Evolutionary conservation across 2,329 filamentous ascomycete species (phyloP), one percentile per base, ranked within the genome.

Genomic region (Coniochaeta pulveracea): DNA sequence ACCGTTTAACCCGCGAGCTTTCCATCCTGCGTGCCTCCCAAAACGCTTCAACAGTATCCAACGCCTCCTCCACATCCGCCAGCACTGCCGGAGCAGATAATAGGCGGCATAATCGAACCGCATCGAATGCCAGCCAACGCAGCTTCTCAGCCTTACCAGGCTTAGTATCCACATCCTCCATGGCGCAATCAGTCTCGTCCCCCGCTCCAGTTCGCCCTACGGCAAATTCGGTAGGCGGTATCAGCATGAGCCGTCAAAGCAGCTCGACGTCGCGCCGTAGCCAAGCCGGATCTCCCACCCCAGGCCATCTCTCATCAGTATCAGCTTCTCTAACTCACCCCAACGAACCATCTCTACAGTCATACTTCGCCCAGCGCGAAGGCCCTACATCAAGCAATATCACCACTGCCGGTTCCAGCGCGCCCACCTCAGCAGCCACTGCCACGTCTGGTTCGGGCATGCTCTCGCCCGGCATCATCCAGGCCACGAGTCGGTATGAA

Each of bases 1-100:
- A 96, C 60, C 85, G 89, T 21, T 69, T 96, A 19, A 93, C 85
- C 1, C 81, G 89, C 37, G 89, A 96, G 54, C 75, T 96, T 22
- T 79, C 80, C 11, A 66, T 85, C 34, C 75, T 96, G n/a, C 82
- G 88, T 35, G 69, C 72, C 19, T 70, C 72, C 16, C 73, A 80
- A 37, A 80, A 80, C 47, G 73, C 74, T 6, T 80, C 75, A 0
- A 73, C 76, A 19, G 72, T 66, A 4, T 79, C 75, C 27, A 80
- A 78, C 47, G 54, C 72, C n/a, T 80, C 75, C 3, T 79, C 74
- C 1, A 65, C 67, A 3, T 75, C 71, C 1, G 61, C 71, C 18
- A 64, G 21, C 21, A n/a, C 21, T n/a, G n/a, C 64, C 35, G 64
- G 66, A 37, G 64, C 68, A 12, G 60, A 57, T 23, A 58, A 63